Conservation (phyloP, 495 filamentous ascomycete genomes). For the Talaromyces adpressus region DNA sequence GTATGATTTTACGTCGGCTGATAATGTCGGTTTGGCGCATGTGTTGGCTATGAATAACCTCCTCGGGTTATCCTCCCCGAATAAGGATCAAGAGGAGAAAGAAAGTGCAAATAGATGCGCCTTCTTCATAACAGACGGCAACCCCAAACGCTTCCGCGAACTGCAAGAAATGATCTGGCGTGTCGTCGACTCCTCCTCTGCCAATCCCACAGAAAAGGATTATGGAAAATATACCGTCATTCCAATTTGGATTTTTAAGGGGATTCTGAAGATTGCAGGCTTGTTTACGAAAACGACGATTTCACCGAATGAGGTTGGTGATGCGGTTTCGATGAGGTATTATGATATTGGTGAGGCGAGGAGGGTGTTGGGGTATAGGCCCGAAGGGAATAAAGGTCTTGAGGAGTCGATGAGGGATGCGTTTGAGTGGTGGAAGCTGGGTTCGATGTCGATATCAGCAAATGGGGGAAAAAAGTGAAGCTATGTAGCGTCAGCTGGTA, state of each 20-base stretch:
- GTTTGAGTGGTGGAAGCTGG: not conserved
- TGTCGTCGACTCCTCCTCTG: too few relatives aligned
- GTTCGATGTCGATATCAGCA: not conserved
- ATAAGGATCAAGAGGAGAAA: not conserved
- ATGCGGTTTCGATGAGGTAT: conserved; percentile 6
- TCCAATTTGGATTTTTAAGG: not conserved
- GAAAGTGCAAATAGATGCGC: not conserved
- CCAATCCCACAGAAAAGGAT: too few relatives aligned
- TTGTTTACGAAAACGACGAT: conserved; percentile 3
- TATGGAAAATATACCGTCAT: not conserved
- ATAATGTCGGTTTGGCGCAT: conserved; percentile 5
- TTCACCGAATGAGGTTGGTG: conserved; percentile 6
- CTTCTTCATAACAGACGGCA: conserved; percentile 5
- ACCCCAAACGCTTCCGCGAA: not conserved
- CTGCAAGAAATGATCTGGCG: conserved; percentile 8
- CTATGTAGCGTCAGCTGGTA: not conserved
- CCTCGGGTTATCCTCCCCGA: not conserved
- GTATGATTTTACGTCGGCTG: conserved; percentile 6
- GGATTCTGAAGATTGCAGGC: not conserved
- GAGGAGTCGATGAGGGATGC: conserved; percentile 4
- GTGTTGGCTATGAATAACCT: conserved; percentile 4
- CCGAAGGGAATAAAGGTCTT: not conserved
- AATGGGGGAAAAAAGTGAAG: not conserved
- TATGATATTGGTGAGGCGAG: conserved; percentile 7
- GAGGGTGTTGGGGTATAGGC: conserved; percentile 4